These are phyloP conservation scores for Paraphoma sp. DNA, from an alignment of 2,329 filamentous ascomycete genomes.

Conservation along the genomic window DNA sequence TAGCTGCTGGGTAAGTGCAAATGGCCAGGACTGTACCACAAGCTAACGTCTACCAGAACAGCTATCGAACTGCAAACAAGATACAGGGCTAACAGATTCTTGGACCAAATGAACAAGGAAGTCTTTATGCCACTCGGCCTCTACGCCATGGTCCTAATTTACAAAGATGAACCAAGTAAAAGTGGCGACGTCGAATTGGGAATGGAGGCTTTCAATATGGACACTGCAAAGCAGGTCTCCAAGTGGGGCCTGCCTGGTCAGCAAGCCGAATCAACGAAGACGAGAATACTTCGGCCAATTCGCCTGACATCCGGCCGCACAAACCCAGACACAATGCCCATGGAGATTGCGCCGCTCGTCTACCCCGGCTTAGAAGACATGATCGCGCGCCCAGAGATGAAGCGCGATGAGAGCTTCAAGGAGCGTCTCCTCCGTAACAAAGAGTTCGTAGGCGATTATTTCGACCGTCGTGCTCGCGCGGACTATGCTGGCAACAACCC, in stretches of 20 bases:
- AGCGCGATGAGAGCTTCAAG: constrained; percentile 25
- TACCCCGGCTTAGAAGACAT: constrained; percentile 47
- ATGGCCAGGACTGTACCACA: not conserved
- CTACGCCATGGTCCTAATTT: constrained; percentile 63
- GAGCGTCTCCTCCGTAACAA: constrained; percentile 41
- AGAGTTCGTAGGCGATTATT: constrained; percentile 56
- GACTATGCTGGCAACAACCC: constrained; percentile 51
- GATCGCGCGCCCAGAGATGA: constrained; percentile 11
- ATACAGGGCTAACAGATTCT: constrained; percentile 59
- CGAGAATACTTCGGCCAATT: constrained; percentile 15
- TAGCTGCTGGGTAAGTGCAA: constrained; percentile 33
- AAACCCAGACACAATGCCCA: constrained; percentile 45
- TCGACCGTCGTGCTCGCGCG: constrained; percentile 58
- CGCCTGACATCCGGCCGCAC: constrained; percentile 5
- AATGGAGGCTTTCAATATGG: constrained; percentile 48
- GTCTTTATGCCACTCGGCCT: constrained; percentile 65
- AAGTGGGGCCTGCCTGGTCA: constrained; percentile 24
- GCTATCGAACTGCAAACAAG: constrained; percentile 50
- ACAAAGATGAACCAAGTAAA: constrained; percentile 55
- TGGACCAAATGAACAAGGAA: constrained; percentile 62
- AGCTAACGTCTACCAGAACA: constrained; percentile 43
- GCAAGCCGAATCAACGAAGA: constrained; percentile 32
- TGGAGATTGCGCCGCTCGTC: constrained; percentile 49
- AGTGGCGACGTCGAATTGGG: constrained; percentile 35
- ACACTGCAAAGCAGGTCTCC: constrained; percentile 23